Base-by-base conservation (phyloP, 352 stramenopile genomes). In the Phytophthora capsici region DNA sequence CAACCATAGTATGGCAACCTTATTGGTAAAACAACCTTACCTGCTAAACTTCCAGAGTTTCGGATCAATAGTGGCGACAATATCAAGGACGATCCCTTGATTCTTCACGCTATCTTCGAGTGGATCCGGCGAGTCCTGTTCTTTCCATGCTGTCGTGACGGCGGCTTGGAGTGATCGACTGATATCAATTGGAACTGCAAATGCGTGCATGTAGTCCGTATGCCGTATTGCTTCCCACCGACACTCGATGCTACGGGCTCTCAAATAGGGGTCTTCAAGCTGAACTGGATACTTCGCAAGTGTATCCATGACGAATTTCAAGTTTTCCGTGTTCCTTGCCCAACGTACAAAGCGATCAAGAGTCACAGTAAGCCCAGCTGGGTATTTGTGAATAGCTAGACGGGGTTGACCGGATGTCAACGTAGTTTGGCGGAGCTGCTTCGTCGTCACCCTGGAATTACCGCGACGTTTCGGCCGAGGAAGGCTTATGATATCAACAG, bases 301-400 rank as follows among this genome's bases (percentile, higher is more conserved):
- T 17, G 59, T 60, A n/a, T 55, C 20, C 23, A 49, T 49, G 20
- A 60, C 30, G 6, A 17, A 23, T 6, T 66, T 66, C n/a, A 59
- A 0, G 12, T 66, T 60, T 14, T 22, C 1, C 3, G 30, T 66
- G 12, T 34, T 30, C 41, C 48, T 16, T 0, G 40, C 38, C 57
- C 57, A 66, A 10, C n/a, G n/a, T n/a, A 63, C 1, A 1, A 63
- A 34, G 12, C 43, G 44, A n/a, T 63, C 44, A 25, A 63, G 19
- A 4, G 14, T n/a, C 10, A 63, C 45, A 6, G 23, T 43, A 7
- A 64, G 46, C 22, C 28, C 8, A 45, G 12, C 44, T 17, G 48
- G 49, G 8, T 54, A 66, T 19, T 53, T 40, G 13, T 57, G 57
- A 32, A 58, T 19, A 3, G 25, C 47, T 16, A 64, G 20, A 2